Base-by-base conservation (phyloP, 2,329 filamentous ascomycete genomes). In the Trichophyton equinum region DNA sequence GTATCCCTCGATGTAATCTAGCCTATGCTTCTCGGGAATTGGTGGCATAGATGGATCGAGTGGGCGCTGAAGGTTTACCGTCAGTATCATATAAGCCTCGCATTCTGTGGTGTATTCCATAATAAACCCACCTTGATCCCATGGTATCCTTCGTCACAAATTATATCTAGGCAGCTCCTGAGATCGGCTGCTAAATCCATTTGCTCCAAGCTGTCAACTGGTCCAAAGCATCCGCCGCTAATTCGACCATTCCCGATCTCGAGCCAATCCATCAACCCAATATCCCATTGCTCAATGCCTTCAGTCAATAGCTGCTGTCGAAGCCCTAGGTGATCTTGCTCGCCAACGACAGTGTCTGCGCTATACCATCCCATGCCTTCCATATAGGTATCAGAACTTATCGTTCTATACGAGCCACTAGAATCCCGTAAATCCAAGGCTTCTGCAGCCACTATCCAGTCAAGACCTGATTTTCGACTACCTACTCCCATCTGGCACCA, bases 401-500 rank as follows among this genome's bases (percentile, higher is more conserved):
- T 79, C 9, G 96, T 88, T 25, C 91, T 85, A 47, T 92, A 78
- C 22, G 25, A 25, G 11, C 4, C 15, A 22, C 9, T 20, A 8
- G 80, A 81, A 60, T 88, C 79, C 2, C 85, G 68, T 68, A 92
- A 88, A 25, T 79, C 79, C 0, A 88, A 88, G 7, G 89, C 88
- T 84, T 86, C 92, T 61, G 86, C 81, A 56, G 86, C 83, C 66
- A 87, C 85, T 67, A 95, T 89, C 92, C 95, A 99, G 67, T 92
- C 88, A 51, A 95, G 82, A 0, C 94, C 92, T 20, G 88, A 88
- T 66, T 88, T 88, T n/a, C 84, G 79, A 70, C 96, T 94, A 4
- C 94, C 95, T 8, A 99, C 84, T 0, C 87, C 90, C 74, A 97
- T 91, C 71, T 99, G 94, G 71, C 95, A 99, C 92, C 92, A 99